These are phyloP conservation scores for Pontederia paniculata DNA, from an alignment of 176 grass and related monocot species.

Conservation along the genomic window DNA sequence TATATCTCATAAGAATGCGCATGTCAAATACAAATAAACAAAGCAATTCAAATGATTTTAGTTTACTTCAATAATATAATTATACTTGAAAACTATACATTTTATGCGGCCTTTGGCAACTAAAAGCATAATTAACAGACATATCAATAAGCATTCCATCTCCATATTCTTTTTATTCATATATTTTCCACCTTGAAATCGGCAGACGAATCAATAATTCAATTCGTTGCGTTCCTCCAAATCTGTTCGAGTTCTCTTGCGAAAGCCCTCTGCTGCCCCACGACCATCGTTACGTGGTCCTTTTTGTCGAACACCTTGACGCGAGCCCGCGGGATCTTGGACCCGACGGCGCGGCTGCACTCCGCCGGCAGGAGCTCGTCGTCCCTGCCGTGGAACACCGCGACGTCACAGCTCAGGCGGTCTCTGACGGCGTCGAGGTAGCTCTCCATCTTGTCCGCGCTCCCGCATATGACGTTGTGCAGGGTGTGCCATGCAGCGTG, in stretches of 20 bases:
- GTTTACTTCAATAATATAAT: no score
- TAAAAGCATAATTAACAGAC: neutral
- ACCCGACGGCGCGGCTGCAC: constrained; percentile 52
- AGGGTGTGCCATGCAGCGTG: constrained; percentile 94
- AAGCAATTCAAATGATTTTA: no score
- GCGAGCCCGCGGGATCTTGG: constrained; percentile 39
- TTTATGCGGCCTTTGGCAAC: neutral
- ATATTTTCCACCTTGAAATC: no score
- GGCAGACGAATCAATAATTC: no score
- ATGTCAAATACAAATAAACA: no score
- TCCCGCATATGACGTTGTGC: constrained; percentile 97
- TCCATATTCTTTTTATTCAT: no score
- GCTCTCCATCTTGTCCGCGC: constrained; percentile 43
- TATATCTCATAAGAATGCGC: no score
- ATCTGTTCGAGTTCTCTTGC: constrained; percentile 72
- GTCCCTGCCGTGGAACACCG: constrained; percentile 63
- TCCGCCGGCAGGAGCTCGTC: constrained; percentile 77
- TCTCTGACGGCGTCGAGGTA: constrained; percentile 49
- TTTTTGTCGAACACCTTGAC: constrained; percentile 66
- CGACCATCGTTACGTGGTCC: constrained; percentile 86
- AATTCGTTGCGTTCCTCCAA: constrained; percentile 38
- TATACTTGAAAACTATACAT: no score
- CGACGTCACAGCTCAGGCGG: constrained; percentile 39
- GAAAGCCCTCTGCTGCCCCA: constrained; percentile 66
- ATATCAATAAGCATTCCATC: no score